These are phyloP conservation scores for Gracilariopsis chorda DNA, from an alignment of 23 red algal species.

Conservation along the genomic window DNA sequence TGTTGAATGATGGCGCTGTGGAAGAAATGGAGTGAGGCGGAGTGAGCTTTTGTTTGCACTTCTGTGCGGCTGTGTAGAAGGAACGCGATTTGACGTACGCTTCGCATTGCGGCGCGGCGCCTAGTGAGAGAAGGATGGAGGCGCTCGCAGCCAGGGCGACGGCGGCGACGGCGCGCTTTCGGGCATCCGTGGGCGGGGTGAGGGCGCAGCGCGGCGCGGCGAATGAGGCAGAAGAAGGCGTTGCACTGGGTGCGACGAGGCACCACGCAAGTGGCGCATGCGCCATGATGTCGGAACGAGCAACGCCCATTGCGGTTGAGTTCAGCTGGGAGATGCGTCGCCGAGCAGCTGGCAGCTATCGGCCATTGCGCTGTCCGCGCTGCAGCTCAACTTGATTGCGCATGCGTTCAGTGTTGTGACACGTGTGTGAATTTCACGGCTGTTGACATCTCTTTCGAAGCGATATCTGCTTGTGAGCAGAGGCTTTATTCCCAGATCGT, in stretches of 20 bases:
- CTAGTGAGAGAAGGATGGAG: background rate
- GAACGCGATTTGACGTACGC: background rate
- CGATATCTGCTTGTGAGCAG: too few relatives aligned
- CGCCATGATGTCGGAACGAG: background rate
- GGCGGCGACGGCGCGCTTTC: background rate
- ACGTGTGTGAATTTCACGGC: too few relatives aligned
- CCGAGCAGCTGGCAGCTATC: too few relatives aligned
- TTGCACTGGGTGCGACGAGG: background rate
- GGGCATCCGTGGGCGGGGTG: background rate
- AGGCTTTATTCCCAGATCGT: too few relatives aligned
- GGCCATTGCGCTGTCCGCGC: too few relatives aligned
- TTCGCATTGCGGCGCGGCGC: background rate
- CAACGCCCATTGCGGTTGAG: too few relatives aligned
- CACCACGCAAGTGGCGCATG: background rate
- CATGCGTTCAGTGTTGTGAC: too few relatives aligned
- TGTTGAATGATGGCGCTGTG: background rate
- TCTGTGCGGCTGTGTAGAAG: background rate
- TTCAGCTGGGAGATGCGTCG: too few relatives aligned
- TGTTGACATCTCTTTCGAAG: too few relatives aligned
- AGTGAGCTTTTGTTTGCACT: background rate
- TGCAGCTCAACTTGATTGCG: too few relatives aligned
- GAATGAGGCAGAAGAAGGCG: background rate
- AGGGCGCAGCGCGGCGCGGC: background rate
- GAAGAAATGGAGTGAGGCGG: background rate
- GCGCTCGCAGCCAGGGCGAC: background rate